Conservation (phyloP, 805 yeast genomes). For the Wickerhamiella allomyrinae region DNA sequence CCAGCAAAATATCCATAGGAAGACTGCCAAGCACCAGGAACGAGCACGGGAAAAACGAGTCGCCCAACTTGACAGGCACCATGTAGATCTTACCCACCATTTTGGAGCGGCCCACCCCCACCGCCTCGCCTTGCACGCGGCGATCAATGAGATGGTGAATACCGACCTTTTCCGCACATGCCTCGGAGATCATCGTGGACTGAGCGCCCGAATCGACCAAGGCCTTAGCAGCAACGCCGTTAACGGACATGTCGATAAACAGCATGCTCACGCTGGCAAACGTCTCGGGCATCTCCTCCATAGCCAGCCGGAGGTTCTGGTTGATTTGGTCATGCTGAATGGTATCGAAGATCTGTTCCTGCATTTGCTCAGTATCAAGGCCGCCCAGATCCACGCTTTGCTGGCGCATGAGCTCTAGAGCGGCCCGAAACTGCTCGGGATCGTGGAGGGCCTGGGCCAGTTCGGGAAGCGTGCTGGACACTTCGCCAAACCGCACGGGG, state of each 20-base stretch:
- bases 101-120: constrained; percentile 76
- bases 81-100: constrained; percentile 79
- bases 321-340: constrained; percentile 51
- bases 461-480: constrained; percentile 33
- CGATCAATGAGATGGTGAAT: constrained; percentile 61
- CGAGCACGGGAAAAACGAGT: constrained; percentile 46
- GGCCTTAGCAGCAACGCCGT: constrained; percentile 72
- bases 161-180: constrained; percentile 59
- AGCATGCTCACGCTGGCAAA: constrained; percentile 76
- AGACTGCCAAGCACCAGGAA: constrained; percentile 53
- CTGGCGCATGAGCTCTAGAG: not conserved
- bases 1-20: constrained; percentile 54
- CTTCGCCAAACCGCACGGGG: constrained; percentile 22
- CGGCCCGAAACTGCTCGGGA: constrained; percentile 31
- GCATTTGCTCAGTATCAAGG: constrained; percentile 60
- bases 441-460: constrained; percentile 34
- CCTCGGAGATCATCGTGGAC: constrained; percentile 64
- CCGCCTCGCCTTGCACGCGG: constrained; percentile 67
- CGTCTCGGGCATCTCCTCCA: constrained; percentile 80
- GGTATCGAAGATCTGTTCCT: constrained; percentile 35
- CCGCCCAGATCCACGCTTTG: constrained; percentile 25
- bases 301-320: constrained; percentile 65
- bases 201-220: constrained; percentile 97
- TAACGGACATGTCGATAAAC: constrained; percentile 61
- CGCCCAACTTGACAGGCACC: constrained; percentile 70